Conservation (phyloP, 805 yeast species). For the Torulaspora gathmanii region DNA sequence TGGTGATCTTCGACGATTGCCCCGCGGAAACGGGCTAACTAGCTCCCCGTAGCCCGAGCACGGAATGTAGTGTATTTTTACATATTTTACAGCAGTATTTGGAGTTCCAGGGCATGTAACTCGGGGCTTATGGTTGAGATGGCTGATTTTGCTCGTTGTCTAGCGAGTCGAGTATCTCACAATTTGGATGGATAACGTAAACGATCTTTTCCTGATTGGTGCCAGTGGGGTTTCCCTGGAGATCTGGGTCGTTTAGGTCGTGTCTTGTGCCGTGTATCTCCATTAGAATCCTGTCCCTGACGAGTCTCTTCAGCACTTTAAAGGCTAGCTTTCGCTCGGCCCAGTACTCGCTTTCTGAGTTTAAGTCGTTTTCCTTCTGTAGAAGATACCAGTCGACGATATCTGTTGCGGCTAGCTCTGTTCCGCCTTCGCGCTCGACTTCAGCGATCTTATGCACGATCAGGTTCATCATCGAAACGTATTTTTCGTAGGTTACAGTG, state of each 20-base stretch:
- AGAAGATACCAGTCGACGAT: slow-evolving; percentile 78
- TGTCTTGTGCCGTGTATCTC: slow-evolving; percentile 48
- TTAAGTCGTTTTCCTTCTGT: slow-evolving; percentile 65
- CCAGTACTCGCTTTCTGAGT: slow-evolving; percentile 65
- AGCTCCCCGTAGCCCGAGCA: no score
- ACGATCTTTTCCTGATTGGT: slow-evolving; percentile 36
- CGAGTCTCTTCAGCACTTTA: slow-evolving; percentile 79
- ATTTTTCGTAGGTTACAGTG: slow-evolving; percentile 78
- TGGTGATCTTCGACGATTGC: no score
- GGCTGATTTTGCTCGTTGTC: slow-evolving; percentile 10
- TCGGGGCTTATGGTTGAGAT: neutral
- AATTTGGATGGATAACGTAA: slow-evolving; percentile 72
- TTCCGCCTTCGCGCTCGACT: slow-evolving; percentile 46
- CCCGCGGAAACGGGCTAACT: no score
- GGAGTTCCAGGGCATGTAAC: neutral
- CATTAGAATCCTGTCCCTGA: slow-evolving; percentile 80
- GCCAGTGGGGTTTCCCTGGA: slow-evolving; percentile 25
- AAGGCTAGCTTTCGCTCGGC: slow-evolving; percentile 64
- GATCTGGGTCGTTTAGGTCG: slow-evolving; percentile 35
- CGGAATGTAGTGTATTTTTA: no score
- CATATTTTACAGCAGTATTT: neutral
- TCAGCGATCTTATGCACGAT: slow-evolving; percentile 64
- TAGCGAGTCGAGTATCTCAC: slow-evolving; percentile 58
- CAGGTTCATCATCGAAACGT: slow-evolving; percentile 75
- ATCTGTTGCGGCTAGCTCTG: slow-evolving; percentile 63